A percentile compares a stretch with the other conserved stretches of the same genome.
phyloP scores from a whole-genome alignment of 202 grass and related monocot species.

The Elaeis oleifera region DNA sequence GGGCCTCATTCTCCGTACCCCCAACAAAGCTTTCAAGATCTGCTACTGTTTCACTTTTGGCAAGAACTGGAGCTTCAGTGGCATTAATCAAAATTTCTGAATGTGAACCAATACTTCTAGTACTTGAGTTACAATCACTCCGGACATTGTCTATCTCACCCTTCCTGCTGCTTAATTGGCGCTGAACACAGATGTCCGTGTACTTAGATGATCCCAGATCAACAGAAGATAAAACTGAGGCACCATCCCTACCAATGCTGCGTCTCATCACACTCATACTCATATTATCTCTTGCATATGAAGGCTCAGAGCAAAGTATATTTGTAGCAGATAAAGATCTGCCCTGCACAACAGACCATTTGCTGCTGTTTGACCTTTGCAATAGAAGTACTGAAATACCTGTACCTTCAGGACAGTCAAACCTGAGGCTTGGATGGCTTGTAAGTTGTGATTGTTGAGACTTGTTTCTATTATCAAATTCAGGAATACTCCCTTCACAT shows the following conservation, averaged over 20 bases:
- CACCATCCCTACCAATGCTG: slow-evolving; percentile 56
- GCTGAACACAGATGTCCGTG: slow-evolving; percentile 35
- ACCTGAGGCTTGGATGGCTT: slow-evolving; percentile 14
- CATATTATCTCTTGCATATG: slow-evolving; percentile 52
- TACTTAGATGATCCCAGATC: slow-evolving; percentile 74
- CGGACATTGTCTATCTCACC: slow-evolving; percentile 41
- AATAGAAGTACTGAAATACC: slow-evolving; percentile 74
- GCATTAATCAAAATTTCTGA: slow-evolving; percentile 70
- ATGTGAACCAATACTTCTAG: slow-evolving; percentile 50
- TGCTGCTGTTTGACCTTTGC: slow-evolving; percentile 66
- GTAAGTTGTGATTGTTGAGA: slow-evolving; percentile 16
- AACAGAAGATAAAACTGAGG: slow-evolving; percentile 70
- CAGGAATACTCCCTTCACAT: slow-evolving; percentile 12
- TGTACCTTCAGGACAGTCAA: slow-evolving; percentile 44
- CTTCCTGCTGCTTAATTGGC: slow-evolving; percentile 41
- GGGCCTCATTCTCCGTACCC: slow-evolving; percentile 30
- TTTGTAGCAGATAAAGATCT: slow-evolving; percentile 41
- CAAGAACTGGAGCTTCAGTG: slow-evolving; percentile 43
- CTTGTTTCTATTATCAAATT: slow-evolving; percentile 16
- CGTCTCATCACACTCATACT: slow-evolving; percentile 51
- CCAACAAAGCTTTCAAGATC: slow-evolving; percentile 30
- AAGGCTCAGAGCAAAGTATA: slow-evolving; percentile 70
- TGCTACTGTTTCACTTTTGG: slow-evolving; percentile 38
- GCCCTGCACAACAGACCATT: slow-evolving; percentile 57
- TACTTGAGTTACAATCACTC: slow-evolving; percentile 41